Percentiles rank a stretch among this genome's conserved stretches.
These are phyloP conservation scores for Pseudozyma hubeiensis DNA, from an alignment of 1,284 basidiomycete genomes.

Conservation along the genomic window DNA sequence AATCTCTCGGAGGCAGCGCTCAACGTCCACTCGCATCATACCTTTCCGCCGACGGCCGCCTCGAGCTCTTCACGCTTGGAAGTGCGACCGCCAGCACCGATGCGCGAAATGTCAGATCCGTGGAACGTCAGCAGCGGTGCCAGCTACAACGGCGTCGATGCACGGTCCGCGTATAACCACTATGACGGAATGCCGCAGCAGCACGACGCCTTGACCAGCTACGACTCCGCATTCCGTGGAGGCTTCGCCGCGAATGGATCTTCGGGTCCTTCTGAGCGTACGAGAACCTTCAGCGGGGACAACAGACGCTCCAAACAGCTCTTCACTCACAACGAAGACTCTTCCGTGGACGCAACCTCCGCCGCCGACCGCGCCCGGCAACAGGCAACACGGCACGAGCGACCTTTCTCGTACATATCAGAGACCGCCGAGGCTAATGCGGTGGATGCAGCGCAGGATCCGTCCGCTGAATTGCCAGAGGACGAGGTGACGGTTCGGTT, in stretches of 20 bases:
- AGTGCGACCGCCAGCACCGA: slow-evolving; percentile 21
- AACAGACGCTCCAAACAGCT: slow-evolving; percentile 6
- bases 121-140: slow-evolving; percentile 30
- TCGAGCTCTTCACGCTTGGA: slow-evolving; percentile 10
- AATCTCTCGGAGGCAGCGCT: slow-evolving; percentile 9
- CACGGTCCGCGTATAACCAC: slow-evolving; percentile 1
- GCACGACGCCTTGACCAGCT: slow-evolving; percentile 16
- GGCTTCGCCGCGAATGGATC: slow-evolving; percentile 32
- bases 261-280: slow-evolving; percentile 9
- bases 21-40: slow-evolving; percentile 14
- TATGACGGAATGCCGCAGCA: slow-evolving; percentile 34
- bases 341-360: slow-evolving; percentile 8
- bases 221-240: slow-evolving; percentile 30
- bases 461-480: slow-evolving; percentile 36
- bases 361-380: slow-evolving; percentile 10
- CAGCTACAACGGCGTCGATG: slow-evolving; percentile 10
- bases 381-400: slow-evolving; percentile 17
- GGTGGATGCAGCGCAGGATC: slow-evolving; percentile 32
- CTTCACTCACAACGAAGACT: slow-evolving; percentile 18
- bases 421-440: slow-evolving; percentile 42
- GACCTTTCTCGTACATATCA: slow-evolving; percentile 49
- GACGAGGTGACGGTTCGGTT: slow-evolving; percentile 43
- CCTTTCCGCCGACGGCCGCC: slow-evolving; percentile 34
- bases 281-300: neutral
- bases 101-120: slow-evolving; percentile 50